A percentile compares a stretch with the other conserved stretches of the same genome.
phyloP scores from a whole-genome alignment of 345 rosid species.

The Acer campestre region DNA sequence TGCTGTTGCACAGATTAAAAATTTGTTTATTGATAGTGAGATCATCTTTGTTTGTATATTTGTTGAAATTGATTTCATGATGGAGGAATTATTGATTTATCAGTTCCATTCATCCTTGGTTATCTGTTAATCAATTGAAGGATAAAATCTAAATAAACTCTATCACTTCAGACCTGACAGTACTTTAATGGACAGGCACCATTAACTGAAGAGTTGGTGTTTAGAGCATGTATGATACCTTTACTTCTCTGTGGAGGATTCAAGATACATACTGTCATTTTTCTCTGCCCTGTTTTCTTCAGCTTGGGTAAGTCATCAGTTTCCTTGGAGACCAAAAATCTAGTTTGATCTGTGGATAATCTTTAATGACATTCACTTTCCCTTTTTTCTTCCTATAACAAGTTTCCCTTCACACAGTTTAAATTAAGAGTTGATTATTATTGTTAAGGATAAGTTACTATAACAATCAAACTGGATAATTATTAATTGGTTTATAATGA shows the following conservation, averaged over 20 bases:
- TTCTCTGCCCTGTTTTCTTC: slow-evolving; percentile 83
- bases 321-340: not conserved
- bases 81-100: not conserved
- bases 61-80: not conserved
- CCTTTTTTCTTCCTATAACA: not conserved
- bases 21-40: not conserved
- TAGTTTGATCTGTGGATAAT: slow-evolving; percentile 11
- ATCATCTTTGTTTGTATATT: not conserved
- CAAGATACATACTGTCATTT: slow-evolving; percentile 50
- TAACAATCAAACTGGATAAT: not conserved
- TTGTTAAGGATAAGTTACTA: not conserved
- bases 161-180: slow-evolving; percentile 14
- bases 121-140: not conserved
- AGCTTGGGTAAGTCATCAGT: slow-evolving; percentile 70
- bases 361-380: not conserved
- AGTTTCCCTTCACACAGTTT: not conserved
- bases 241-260: slow-evolving; percentile 93
- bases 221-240: slow-evolving; percentile 91
- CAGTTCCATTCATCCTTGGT: not conserved
- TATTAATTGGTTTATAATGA: not conserved
- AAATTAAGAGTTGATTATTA: not conserved
- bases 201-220: slow-evolving; percentile 91
- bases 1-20: too few relatives aligned
- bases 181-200: slow-evolving; percentile 72
- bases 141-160: not conserved